These are phyloP conservation scores for Gracilariopsis chorda DNA, from an alignment of 23 red algal genomes.

Conservation along the genomic window DNA sequence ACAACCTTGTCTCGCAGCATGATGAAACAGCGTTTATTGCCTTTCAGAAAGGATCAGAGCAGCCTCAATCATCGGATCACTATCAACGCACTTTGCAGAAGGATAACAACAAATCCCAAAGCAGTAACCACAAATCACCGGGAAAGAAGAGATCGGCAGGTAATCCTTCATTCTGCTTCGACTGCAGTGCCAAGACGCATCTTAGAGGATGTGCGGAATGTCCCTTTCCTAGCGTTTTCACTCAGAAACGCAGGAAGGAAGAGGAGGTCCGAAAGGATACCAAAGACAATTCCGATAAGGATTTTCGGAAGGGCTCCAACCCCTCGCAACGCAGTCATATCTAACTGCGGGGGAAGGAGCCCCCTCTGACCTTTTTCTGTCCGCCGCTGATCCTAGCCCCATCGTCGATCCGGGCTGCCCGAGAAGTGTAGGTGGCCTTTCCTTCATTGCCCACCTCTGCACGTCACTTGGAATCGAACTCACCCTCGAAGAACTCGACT, in stretches of 20 bases:
- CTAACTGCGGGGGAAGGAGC: not conserved
- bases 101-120: too few relatives aligned
- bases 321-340: not conserved
- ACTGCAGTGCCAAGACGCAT: not conserved
- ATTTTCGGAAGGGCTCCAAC: slow-evolving; percentile 41
- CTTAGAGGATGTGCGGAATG: not conserved
- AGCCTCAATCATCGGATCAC: not conserved
- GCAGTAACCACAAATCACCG: not conserved
- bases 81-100: not conserved
- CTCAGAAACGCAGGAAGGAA: too few relatives aligned
- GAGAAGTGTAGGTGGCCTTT: not conserved
- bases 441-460: not conserved
- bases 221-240: too few relatives aligned
- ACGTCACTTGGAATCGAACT: not conserved
- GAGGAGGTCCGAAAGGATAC: too few relatives aligned
- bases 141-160: not conserved
- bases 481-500: not conserved
- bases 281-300: not conserved
- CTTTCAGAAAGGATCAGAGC: not conserved
- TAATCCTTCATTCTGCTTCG: not conserved
- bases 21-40: not conserved
- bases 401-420: slow-evolving; percentile 14
- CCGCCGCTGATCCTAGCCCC: not conserved
- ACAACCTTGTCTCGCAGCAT: too few relatives aligned
- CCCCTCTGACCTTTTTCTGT: not conserved